Evolutionary conservation across 1,139 yeast species (phyloP).

Genomic region (Tardiomyces blankii): DNA sequence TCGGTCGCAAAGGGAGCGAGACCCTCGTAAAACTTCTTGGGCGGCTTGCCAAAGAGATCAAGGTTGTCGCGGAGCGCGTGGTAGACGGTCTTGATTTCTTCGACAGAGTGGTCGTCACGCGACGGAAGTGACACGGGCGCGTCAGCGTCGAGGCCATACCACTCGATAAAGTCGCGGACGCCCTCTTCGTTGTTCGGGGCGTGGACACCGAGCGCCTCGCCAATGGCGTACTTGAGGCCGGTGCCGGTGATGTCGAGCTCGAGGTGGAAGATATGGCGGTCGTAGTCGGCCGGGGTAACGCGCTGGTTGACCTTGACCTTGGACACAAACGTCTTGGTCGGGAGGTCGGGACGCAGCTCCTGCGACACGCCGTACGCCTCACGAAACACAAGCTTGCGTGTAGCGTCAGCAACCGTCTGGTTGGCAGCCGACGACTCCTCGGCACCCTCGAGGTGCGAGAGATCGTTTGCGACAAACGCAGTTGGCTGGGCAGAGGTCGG

Average conservation of each 20-base stretch:
- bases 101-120: conserved; percentile 45
- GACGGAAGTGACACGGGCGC: conserved; percentile 61
- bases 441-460: conserved; percentile 30
- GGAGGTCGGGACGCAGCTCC: conserved; percentile 79
- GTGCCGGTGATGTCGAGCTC: conserved; percentile 90
- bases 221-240: conserved; percentile 83
- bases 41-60: conserved; percentile 91
- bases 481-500: conserved; percentile 19
- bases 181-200: conserved; percentile 65
- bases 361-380: conserved; percentile 57
- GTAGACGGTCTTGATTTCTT: conserved; percentile 74
- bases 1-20: conserved; percentile 66
- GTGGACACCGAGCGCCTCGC: conserved; percentile 95
- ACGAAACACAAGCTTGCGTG: conserved; percentile 64
- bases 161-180: conserved; percentile 58
- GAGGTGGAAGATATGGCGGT: conserved; percentile 92
- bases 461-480: conserved; percentile 16
- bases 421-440: conserved; percentile 33
- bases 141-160: conserved; percentile 63
- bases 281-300: conserved; percentile 84
- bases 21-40: conserved; percentile 84
- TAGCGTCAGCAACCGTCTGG: conserved; percentile 38
- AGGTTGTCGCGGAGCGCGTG: conserved; percentile 71
- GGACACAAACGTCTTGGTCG: conserved; percentile 75
- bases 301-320: conserved; percentile 88